Conservation (phyloP, 2,329 filamentous ascomycete species). For the Helminthosporium solani region DNA sequence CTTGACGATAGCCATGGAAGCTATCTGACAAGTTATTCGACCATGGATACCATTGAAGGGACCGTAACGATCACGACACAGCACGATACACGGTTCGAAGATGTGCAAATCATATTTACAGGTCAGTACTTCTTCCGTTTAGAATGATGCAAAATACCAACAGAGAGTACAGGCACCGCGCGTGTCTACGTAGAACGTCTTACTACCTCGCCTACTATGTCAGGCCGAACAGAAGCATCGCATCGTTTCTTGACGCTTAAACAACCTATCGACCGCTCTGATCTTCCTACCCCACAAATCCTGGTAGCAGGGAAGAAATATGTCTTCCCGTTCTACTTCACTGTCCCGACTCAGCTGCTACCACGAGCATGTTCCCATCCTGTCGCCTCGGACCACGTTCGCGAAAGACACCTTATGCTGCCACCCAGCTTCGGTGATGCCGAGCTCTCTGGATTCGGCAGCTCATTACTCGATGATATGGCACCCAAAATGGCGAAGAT, state of each 20-base stretch:
- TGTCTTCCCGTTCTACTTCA: constrained; percentile 63
- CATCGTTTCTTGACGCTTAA: constrained; percentile 63
- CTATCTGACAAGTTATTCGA: constrained; percentile 55
- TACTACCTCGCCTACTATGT: constrained; percentile 53
- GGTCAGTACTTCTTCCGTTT: constrained; percentile 42
- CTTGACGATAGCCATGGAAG: constrained; percentile 36
- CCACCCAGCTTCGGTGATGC: constrained; percentile 64
- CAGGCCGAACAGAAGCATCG: constrained; percentile 56
- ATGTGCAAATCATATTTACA: constrained; percentile 59
- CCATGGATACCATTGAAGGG: constrained; percentile 59
- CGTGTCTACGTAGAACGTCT: constrained; percentile 58
- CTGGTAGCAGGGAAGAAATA: constrained; percentile 58
- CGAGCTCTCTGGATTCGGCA: constrained; percentile 53
- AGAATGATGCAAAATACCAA: constrained; percentile 13
- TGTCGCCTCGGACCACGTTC: constrained; percentile 53
- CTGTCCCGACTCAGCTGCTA: constrained; percentile 61
- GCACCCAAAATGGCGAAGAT: constrained; percentile 64
- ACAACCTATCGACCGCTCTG: constrained; percentile 57
- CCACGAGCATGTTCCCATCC: constrained; percentile 60
- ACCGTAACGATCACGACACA: constrained; percentile 52
- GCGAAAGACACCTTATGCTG: constrained; percentile 57
- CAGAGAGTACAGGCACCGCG: constrained; percentile 45
- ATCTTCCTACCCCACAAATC: constrained; percentile 57
- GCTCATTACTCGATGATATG: constrained; percentile 59
- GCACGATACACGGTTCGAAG: constrained; percentile 58